Percentiles rank a stretch among this genome's conserved stretches.
Evolutionary conservation across 371 early-diverging fungal species (phyloP).

Genomic region (Rhizopus stolonifer): DNA sequence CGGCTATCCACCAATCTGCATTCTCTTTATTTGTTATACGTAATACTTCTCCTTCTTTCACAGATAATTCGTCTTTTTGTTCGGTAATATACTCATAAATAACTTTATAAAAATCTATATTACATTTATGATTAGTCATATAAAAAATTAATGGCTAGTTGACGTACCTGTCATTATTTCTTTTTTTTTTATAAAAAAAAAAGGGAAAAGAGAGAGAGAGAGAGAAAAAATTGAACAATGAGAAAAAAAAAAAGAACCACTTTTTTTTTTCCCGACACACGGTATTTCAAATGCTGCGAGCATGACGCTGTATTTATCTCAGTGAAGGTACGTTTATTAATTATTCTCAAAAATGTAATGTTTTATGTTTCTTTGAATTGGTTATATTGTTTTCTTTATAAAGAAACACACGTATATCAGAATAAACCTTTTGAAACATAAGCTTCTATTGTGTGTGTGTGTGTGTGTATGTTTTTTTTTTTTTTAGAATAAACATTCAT

Average conservation of each 20-base stretch:
- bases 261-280: background rate
- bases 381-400: no score
- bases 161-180: background rate
- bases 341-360: no score
- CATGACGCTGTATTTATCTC: no score
- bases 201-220: background rate
- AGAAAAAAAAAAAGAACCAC: background rate
- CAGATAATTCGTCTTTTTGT: slow-evolving; percentile 60
- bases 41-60: slow-evolving; percentile 56
- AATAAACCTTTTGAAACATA: no score
- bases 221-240: background rate
- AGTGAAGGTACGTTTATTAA: no score
- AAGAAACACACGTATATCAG: no score
- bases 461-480: no score
- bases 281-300: no score
- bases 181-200: background rate
- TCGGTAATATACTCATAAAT: slow-evolving; percentile 45
- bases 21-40: slow-evolving; percentile 51
- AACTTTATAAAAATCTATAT: slow-evolving; percentile 31
- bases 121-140: slow-evolving; percentile 40
- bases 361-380: no score
- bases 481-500: no score
- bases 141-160: slow-evolving; percentile 5
- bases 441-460: no score
- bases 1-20: slow-evolving; percentile 67